phyloP scores from a whole-genome alignment of 192 early-diverging fungal genomes.

The Backusella tuberculispora region DNA sequence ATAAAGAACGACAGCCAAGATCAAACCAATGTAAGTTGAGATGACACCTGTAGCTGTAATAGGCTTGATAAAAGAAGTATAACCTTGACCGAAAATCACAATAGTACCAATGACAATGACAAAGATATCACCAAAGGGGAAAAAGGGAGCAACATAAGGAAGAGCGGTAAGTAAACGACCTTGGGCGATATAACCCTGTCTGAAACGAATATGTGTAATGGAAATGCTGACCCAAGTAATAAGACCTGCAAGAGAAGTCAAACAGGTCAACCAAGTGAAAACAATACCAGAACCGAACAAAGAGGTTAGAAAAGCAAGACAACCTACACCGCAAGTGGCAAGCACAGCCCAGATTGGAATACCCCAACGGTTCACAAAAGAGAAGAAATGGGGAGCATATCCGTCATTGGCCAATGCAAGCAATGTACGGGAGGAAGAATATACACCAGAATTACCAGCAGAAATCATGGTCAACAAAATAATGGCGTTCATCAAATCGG shows the following conservation, averaged over 20 bases:
- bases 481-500: constrained; percentile 72
- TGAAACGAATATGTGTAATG: constrained; percentile 81
- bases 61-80: constrained; percentile 56
- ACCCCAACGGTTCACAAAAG: constrained; percentile 62
- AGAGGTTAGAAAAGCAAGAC: constrained; percentile 60
- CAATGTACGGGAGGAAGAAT: constrained; percentile 78
- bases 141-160: constrained; percentile 76
- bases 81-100: constrained; percentile 61
- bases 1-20: constrained; percentile 63
- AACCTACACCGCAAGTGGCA: constrained; percentile 67
- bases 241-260: constrained; percentile 76
- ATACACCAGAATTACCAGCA: constrained; percentile 87
- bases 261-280: constrained; percentile 65
- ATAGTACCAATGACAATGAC: constrained; percentile 65
- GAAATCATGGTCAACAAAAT: constrained; percentile 66
- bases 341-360: constrained; percentile 64
- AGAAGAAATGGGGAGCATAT: constrained; percentile 70
- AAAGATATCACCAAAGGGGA: constrained; percentile 71
- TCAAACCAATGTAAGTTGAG: constrained; percentile 63
- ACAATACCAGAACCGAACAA: constrained; percentile 66
- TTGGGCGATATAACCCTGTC: constrained; percentile 72
- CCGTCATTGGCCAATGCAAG: constrained; percentile 75
- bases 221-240: constrained; percentile 85
- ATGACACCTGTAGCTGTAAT: constrained; percentile 57
- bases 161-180: constrained; percentile 61